Evolutionary conservation across 2,329 filamentous ascomycete species (phyloP), one percentile per base, ranked within the genome.

Genomic region (Colletotrichum lentis): DNA sequence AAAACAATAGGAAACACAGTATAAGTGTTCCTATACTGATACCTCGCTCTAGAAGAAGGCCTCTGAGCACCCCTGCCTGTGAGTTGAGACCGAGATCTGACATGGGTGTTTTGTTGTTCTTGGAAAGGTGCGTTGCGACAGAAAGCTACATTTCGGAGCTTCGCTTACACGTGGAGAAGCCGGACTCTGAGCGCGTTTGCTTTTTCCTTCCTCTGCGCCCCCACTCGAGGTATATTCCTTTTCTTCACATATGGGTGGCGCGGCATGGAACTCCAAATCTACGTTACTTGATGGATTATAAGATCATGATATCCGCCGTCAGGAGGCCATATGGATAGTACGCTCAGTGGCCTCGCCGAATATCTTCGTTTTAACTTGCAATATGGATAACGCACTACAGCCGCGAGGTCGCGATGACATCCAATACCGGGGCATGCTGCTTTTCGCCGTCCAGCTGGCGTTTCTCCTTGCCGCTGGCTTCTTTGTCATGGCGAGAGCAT

Each of bases 401-500:
- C 11, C 62, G 50, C 35, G 66, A 31, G n/a, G 24, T 10, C 37
- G 50, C 5, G 27, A 55, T 31, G 62, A 56, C 20, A 18, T 41
- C 14, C 56, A 56, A 7, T 16, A 55, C 37, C 55, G 62, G 18
- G 72, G 71, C 18, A 69, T 68, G 67, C 60, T 62, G 39, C 57
- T 73, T 14, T 73, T 73, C 43, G 67, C 60, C 44, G 71, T 74
- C 5, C 72, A 74, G 65, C 62, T 73, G 18, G 47, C 58, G 1
- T 79, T 81, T 62, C 73, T 82, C 12, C 61, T 73, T 8, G 39
- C 79, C 2, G 73, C 78, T n/a, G 81, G 77, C 65, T 27, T 80
- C 20, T 75, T 79, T 12, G 75, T 82, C 61, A 69, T 78, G 44
- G 71, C 84, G 44, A 80, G 84, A 18, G 78, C 78, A 10, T 84